These are phyloP conservation scores for Kalaharituber pfeilii DNA, from an alignment of 2,329 filamentous ascomycete genomes.

Conservation along the genomic window DNA sequence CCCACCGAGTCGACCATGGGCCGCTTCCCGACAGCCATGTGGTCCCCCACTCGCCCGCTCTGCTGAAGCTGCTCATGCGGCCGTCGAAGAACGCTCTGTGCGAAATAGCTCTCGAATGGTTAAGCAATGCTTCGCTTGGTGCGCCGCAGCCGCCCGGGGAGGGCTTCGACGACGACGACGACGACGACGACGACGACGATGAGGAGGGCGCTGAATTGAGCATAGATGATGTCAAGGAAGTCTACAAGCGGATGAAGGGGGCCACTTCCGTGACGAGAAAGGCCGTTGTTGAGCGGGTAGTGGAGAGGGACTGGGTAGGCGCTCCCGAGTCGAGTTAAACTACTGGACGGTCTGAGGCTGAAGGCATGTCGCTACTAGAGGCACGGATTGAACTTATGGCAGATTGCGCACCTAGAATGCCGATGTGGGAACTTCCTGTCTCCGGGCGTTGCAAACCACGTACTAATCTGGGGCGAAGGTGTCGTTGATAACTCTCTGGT, in stretches of 20 bases:
- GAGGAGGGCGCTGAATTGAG: neutral
- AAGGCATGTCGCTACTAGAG: constrained; percentile 23
- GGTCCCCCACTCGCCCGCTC: neutral
- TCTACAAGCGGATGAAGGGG: neutral
- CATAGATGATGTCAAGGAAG: neutral
- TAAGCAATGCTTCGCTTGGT: neutral
- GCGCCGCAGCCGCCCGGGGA: neutral
- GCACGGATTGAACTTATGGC: constrained; percentile 45
- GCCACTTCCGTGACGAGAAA: constrained; percentile 2
- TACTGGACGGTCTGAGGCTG: neutral
- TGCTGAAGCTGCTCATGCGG: neutral
- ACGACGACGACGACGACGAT: neutral
- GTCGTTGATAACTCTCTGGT: constrained; percentile 46
- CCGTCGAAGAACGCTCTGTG: neutral
- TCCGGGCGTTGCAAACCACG: neutral
- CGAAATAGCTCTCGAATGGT: neutral
- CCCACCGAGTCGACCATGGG: neutral
- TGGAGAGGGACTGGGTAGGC: constrained; percentile 44
- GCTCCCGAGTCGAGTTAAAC: neutral
- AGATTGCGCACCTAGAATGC: constrained; percentile 49
- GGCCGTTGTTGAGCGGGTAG: constrained; percentile 45
- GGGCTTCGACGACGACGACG: neutral
- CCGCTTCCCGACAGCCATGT: neutral
- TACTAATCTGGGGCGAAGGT: constrained; percentile 23
- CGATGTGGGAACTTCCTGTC: constrained; percentile 27